These are phyloP conservation scores for Caloboletus inedulis DNA, from an alignment of 1,284 basidiomycete species.

Conservation along the genomic window DNA sequence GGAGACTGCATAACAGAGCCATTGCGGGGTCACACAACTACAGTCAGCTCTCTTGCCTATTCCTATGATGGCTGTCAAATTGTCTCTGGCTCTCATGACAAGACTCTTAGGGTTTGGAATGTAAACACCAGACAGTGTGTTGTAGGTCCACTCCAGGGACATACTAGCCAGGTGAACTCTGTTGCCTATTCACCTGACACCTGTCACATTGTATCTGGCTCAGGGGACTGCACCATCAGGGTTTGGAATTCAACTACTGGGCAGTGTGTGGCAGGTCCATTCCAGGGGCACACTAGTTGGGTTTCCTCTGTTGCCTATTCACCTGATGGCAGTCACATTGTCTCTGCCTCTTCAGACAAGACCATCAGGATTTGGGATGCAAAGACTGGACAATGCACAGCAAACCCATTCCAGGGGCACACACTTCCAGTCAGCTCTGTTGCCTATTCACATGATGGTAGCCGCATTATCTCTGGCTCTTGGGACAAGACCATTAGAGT, in stretches of 20 bases:
- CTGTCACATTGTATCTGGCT: conserved; percentile 13
- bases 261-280: conserved; percentile 8
- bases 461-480: conserved; percentile 16
- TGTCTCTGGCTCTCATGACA: conserved; percentile 16
- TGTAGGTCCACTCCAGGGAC: conserved; percentile 10
- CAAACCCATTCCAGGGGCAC: conserved; percentile 8
- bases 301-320: conserved; percentile 18
- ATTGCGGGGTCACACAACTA: background rate
- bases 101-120: conserved; percentile 14
- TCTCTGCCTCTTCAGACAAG: conserved; percentile 16
- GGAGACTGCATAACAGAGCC: conserved; percentile 1
- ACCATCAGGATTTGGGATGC: conserved; percentile 16
- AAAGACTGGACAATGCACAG: conserved; percentile 3
- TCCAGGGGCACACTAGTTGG: background rate
- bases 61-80: conserved; percentile 15
- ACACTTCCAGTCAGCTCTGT: conserved; percentile 3
- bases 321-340: conserved; percentile 16
- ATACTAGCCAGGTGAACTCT: background rate
- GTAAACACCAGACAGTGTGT: background rate
- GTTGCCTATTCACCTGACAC: conserved; percentile 17
- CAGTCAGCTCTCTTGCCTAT: conserved; percentile 11
- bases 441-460: conserved; percentile 19
- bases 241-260: conserved; percentile 17
- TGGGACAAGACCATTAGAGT: conserved; percentile 12
- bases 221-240: conserved; percentile 8